These are phyloP conservation scores for Xylaria sp. DNA, from an alignment of 2,329 filamentous ascomycete genomes.

Conservation along the genomic window DNA sequence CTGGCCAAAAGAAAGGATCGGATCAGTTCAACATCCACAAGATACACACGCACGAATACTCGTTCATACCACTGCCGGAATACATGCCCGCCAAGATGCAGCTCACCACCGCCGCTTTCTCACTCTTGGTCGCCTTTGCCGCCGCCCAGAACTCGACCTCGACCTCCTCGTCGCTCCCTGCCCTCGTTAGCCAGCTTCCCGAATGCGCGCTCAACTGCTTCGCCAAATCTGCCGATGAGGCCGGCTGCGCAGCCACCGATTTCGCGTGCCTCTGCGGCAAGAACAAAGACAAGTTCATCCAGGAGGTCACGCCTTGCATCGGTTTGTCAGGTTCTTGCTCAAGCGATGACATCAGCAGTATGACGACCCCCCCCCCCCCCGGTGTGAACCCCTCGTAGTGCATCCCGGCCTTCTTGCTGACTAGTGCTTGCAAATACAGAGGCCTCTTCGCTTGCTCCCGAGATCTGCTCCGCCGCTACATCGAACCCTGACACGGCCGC, in stretches of 20 bases:
- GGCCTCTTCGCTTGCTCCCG: constrained; percentile 22
- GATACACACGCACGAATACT: not conserved
- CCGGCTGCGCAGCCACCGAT: constrained; percentile 32
- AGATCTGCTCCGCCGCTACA: constrained; percentile 33
- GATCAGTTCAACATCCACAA: not conserved
- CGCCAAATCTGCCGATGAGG: constrained; percentile 21
- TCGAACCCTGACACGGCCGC: constrained; percentile 30
- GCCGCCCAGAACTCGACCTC: constrained; percentile 30
- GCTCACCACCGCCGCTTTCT: constrained; percentile 22
- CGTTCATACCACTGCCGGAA: too few species aligned
- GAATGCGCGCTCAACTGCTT: constrained; percentile 35
- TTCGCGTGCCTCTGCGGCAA: constrained; percentile 36
- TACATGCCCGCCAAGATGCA: constrained; percentile 30
- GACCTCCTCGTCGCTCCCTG: constrained; percentile 31
- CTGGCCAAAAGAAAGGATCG: not conserved
- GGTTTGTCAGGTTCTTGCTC: constrained; percentile 20
- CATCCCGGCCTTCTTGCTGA: not conserved
- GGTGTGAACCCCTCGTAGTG: not conserved
- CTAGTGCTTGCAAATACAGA: constrained; percentile 22
- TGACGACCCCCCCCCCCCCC: constrained; percentile 12
- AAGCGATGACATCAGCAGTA: constrained; percentile 30
- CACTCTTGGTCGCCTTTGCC: constrained; percentile 30
- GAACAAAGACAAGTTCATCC: constrained; percentile 29
- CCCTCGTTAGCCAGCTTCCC: constrained; percentile 35
- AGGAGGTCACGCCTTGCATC: constrained; percentile 28